Percentiles rank a stretch among this genome's conserved stretches.
phyloP scores from a whole-genome alignment of 2,329 filamentous ascomycete genomes.

The Cladosporium sp. region DNA sequence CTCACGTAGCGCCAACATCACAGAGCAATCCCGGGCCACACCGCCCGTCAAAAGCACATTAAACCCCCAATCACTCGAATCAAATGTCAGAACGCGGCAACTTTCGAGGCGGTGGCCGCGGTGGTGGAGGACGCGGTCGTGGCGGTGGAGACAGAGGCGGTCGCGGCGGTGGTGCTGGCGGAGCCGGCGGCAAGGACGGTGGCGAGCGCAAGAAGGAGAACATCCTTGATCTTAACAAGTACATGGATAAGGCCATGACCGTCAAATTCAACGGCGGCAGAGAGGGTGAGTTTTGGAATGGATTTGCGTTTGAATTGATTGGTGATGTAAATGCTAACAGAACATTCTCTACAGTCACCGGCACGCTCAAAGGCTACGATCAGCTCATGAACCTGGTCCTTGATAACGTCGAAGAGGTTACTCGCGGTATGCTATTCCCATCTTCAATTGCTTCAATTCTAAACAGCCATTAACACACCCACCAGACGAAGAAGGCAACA shows the following conservation, averaged over 20 bases:
- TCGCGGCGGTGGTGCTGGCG: conserved; percentile 44
- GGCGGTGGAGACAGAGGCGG: conserved; percentile 43
- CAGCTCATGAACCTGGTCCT: conserved; percentile 97
- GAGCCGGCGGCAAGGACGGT: conserved; percentile 36
- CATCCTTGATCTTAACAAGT: conserved; percentile 91
- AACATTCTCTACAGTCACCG: conserved; percentile 63
- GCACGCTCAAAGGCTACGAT: conserved; percentile 91
- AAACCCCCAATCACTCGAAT: not conserved
- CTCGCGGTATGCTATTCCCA: conserved; percentile 69
- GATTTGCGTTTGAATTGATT: too few species aligned
- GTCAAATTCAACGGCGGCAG: conserved; percentile 97
- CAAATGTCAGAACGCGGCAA: conserved; percentile 59
- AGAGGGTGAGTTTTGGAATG: conserved; percentile 76
- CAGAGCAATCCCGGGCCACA: not conserved
- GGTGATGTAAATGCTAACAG: too few species aligned
- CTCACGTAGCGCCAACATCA: not conserved
- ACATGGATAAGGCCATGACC: conserved; percentile 92
- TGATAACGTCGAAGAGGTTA: conserved; percentile 87
- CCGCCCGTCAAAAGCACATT: conserved; percentile 6
- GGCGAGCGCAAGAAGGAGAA: conserved; percentile 89
- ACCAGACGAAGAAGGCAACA: conserved; percentile 89
- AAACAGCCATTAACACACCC: too few species aligned
- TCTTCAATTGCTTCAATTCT: too few species aligned
- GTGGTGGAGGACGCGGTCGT: conserved; percentile 44
- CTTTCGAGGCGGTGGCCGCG: conserved; percentile 49